Percentiles rank a stretch among this genome's conserved stretches.
Conservation (phyloP, 108 stramenopile species). For the Bacterosira constricta region DNA sequence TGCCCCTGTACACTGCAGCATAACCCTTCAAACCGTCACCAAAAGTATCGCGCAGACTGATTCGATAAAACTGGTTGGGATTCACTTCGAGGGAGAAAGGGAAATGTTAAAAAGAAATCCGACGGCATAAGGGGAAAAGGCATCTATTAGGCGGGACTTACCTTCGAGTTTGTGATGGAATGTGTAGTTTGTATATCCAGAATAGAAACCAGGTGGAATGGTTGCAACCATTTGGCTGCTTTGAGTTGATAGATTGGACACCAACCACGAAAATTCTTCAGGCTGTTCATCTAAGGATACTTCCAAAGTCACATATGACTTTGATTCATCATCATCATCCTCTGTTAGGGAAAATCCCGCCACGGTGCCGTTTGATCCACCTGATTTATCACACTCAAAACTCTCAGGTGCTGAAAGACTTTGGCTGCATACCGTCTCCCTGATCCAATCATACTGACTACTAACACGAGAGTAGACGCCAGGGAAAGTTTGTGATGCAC, state of each 20-base stretch:
- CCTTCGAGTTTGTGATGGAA: constrained; percentile 42
- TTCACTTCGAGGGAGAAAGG: no score
- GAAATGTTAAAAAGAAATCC: no score
- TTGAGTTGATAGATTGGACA: constrained; percentile 10
- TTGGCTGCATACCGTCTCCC: constrained; percentile 50
- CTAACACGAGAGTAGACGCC: constrained; percentile 67
- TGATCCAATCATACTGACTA: constrained; percentile 66
- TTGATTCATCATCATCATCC: not conserved
- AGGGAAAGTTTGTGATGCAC: constrained; percentile 30
- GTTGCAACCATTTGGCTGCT: constrained; percentile 17
- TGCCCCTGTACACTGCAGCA: constrained; percentile 36
- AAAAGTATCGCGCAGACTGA: constrained; percentile 32
- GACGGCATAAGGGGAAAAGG: no score
- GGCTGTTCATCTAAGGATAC: constrained; percentile 32
- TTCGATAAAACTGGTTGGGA: constrained; percentile 30
- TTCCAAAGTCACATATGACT: constrained; percentile 28
- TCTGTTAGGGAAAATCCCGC: not conserved
- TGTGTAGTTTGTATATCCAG: constrained; percentile 24
- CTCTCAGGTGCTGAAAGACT: constrained; percentile 31
- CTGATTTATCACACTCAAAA: constrained; percentile 25
- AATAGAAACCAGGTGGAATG: constrained; percentile 31
- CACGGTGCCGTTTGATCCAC: not conserved
- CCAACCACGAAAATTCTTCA: constrained; percentile 33
- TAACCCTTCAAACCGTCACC: constrained; percentile 38
- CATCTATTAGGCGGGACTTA: no score